phyloP scores from a whole-genome alignment of 2,329 filamentous ascomycete species.

The Nectriaceae sp. region DNA sequence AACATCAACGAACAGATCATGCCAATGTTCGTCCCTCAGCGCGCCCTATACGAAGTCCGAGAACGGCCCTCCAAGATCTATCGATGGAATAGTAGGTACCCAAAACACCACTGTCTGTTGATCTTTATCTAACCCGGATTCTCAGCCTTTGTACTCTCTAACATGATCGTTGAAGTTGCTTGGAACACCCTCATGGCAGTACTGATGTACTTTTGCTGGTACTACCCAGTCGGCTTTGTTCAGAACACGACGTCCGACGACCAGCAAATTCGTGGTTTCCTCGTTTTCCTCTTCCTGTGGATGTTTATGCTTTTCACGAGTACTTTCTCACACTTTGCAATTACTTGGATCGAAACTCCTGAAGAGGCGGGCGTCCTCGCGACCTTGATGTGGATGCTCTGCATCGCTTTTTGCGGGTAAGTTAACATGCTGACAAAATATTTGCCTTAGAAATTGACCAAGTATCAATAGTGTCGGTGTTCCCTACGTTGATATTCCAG shows the following conservation, averaged over 20 bases:
- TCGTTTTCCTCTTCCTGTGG: constrained; percentile 26
- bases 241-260: constrained; percentile 25
- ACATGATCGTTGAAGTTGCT: constrained; percentile 23
- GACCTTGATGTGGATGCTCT: constrained; percentile 42
- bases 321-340: constrained; percentile 27
- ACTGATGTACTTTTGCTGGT: constrained; percentile 30
- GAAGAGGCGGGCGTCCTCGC: constrained; percentile 27
- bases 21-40: constrained; percentile 69
- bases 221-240: constrained; percentile 30
- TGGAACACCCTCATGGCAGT: constrained; percentile 28
- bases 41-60: constrained; percentile 67
- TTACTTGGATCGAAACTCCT: constrained; percentile 21
- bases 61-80: constrained; percentile 69
- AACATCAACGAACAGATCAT: constrained; percentile 62
- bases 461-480: constrained; percentile 58
- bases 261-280: constrained; percentile 22
- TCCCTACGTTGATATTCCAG: constrained; percentile 55
- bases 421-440: constrained; percentile 43
- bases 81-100: constrained; percentile 28
- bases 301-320: constrained; percentile 30
- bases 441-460: constrained; percentile 11
- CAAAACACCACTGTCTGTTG: rapidly evolving
- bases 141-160: constrained; percentile 24
- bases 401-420: constrained; percentile 28
- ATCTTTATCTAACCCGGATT: neutral